phyloP scores from a whole-genome alignment of 345 rosid genomes.

The Brassica napus region Da-Ae NC_063440.1:16408501-16409000 shows the following conservation, averaged over 20 bases:
- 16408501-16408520: not conserved
- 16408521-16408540: not conserved
- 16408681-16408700: slow-evolving; percentile 73
- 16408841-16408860: slow-evolving; percentile 71
- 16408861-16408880: slow-evolving; percentile 74
- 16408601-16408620: not conserved
- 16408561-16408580: not conserved
- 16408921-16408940: not conserved
- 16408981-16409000: not conserved
- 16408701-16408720: slow-evolving; percentile 71
- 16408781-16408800: slow-evolving; percentile 89
- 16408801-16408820: slow-evolving; percentile 73
- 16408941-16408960: not conserved
- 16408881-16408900: not conserved
- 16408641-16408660: not conserved
- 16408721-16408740: slow-evolving; percentile 70
- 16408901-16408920: not conserved
- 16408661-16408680: slow-evolving; percentile 64
- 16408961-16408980: not conserved
- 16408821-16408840: slow-evolving; percentile 79
- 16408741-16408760: slow-evolving; percentile 79
- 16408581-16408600: not conserved
- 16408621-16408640: not conserved
- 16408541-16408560: not conserved
- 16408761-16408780: slow-evolving; percentile 84